Evolutionary conservation across 768 basidiomycete species (phyloP), one percentile per base, ranked within the genome.

Genomic region (Leccinellum albellum): DNA sequence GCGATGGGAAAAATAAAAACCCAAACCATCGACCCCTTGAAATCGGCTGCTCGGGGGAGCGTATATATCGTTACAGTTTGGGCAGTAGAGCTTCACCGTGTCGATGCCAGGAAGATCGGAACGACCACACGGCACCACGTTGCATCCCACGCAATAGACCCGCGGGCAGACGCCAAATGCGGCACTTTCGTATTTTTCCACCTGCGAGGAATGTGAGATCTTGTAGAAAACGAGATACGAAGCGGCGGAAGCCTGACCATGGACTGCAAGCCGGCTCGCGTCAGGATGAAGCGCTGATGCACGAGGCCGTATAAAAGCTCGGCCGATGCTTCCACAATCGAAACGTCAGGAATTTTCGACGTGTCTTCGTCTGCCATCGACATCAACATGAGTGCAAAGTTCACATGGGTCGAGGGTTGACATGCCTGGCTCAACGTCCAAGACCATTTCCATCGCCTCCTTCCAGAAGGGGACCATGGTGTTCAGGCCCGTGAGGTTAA

Each of bases 391-490:
- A 59, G 24, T 17, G 20, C 24, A 50, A 59, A 50, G 53, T 57
- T 56, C 50, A 54, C 55, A 54, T 51, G 56, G 60, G 53, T 53
- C 50, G 24, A 53, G 58, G 61, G 59, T 32, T 24, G 28, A 72
- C 87, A 72, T 70, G 95, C 96, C 94, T 79, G 97, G 94, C 75
- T 99, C 97, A 53, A 98, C 96, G 75, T 99, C 97, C 63, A 99
- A 75, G 15, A 99, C 94, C 97, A 99, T 99, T 77, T 99, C 97
- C 88, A 99, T 91, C 46, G 97, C 97, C 73, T 99, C 97, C 73
- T 98, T 98, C 94, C 96, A 99, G 71, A 99, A 99, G 8, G 97
- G 97, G 17, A 98, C 97, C 87, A 95, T 87, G 31, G 83, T 82
- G 68, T 94, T 96, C 71, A 99, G 75, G 6, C 97, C 97, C 6